Evolutionary conservation across 2,329 filamentous ascomycete genomes (phyloP).

Genomic region (Mollisia scopiformis): DNA sequence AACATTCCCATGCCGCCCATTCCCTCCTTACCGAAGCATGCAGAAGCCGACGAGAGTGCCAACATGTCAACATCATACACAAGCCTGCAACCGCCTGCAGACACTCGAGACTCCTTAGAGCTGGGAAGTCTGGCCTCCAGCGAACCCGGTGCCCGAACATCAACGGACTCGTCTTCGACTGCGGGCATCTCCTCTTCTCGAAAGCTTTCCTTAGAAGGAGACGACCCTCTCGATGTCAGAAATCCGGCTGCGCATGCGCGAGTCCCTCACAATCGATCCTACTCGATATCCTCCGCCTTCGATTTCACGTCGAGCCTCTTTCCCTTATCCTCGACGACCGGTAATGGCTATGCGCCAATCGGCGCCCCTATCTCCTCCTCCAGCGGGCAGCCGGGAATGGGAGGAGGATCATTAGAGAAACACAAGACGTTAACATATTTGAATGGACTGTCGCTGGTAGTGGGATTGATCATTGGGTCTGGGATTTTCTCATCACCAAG

Average conservation of each 20-base stretch:
- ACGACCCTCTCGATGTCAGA: constrained; percentile 74
- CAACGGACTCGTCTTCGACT: constrained; percentile 72
- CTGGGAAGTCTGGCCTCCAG: constrained; percentile 92
- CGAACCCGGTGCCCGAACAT: constrained; percentile 64
- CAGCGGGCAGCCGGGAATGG: constrained; percentile 58
- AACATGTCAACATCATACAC: constrained; percentile 36
- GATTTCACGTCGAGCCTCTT: constrained; percentile 95
- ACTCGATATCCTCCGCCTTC: constrained; percentile 91
- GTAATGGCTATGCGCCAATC: constrained; percentile 80
- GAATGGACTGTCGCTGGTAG: constrained; percentile 88
- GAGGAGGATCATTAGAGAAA: constrained; percentile 86
- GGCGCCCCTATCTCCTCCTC: constrained; percentile 70
- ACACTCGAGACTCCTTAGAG: constrained; percentile 85
- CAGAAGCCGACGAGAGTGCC: constrained; percentile 9
- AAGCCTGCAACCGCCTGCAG: constrained; percentile 32
- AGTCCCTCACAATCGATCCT: constrained; percentile 65
- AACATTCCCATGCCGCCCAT: not conserved
- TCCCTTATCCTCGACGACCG: constrained; percentile 81
- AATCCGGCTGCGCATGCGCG: constrained; percentile 50
- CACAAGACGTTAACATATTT: constrained; percentile 95
- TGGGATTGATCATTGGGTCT: constrained; percentile 93
- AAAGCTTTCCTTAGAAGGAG: constrained; percentile 83
- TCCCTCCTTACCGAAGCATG: constrained; percentile 9
- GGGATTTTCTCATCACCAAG: constrained; percentile 96
- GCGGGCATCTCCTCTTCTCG: constrained; percentile 93